Conservation (phyloP, 2,329 filamentous ascomycete species). For the Ciborinia camelliae region DNA sequence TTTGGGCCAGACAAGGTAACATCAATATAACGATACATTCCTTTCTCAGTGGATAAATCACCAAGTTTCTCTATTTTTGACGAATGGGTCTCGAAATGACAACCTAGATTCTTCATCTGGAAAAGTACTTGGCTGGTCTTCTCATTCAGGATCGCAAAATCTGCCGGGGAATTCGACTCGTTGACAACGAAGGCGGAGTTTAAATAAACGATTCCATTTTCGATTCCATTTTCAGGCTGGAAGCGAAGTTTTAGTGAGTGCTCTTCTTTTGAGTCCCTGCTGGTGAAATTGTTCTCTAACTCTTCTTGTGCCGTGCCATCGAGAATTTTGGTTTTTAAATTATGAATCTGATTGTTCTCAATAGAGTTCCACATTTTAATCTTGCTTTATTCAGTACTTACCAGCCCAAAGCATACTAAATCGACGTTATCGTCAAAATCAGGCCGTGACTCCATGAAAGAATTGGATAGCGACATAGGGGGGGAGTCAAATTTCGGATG, state of each 20-base stretch:
- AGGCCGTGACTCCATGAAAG: not conserved
- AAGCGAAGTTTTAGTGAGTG: not conserved
- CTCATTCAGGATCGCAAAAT: not conserved
- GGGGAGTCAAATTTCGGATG: not conserved
- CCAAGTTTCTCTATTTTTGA: not conserved
- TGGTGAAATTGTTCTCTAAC: not conserved
- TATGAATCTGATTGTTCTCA: not conserved
- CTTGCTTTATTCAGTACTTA: not conserved
- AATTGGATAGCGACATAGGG: not conserved
- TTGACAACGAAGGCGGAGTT: not conserved
- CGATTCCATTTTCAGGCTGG: not conserved
- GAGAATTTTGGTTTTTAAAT: not conserved
- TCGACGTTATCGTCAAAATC: not conserved
- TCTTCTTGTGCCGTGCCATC: not conserved
- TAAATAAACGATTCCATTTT: not conserved
- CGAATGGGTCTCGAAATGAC: not conserved
- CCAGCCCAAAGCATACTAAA: not conserved
- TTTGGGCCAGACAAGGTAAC: slow-evolving; percentile 19
- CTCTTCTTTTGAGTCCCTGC: not conserved
- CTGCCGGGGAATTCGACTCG: not conserved
- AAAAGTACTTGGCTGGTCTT: not conserved
- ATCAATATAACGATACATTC: not conserved
- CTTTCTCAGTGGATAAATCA: not conserved
- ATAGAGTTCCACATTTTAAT: not conserved
- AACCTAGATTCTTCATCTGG: not conserved